These are phyloP conservation scores for Dioszegia crocea DNA, from an alignment of 768 basidiomycete species.

Conservation along the genomic window DNA sequence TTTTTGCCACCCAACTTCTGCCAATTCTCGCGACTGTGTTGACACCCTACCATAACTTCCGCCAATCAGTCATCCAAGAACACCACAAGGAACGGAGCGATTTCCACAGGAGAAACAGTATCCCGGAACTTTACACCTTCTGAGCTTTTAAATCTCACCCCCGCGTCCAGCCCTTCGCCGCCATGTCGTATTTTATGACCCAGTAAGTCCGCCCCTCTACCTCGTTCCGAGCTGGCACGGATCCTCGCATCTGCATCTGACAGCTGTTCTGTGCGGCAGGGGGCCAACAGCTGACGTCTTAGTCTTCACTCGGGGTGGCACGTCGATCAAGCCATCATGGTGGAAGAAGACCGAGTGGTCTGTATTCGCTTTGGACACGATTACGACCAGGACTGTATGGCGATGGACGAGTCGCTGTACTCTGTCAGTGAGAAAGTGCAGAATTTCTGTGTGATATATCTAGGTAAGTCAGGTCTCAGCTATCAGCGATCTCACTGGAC, in stretches of 20 bases:
- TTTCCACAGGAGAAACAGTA: no score
- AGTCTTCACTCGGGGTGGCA: constrained; percentile 68
- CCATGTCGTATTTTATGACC: constrained; percentile 51
- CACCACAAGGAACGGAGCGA: no score
- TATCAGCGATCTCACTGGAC: background rate
- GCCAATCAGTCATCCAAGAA: no score
- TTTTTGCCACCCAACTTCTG: no score
- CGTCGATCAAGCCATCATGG: constrained; percentile 94
- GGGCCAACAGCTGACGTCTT: constrained; percentile 2
- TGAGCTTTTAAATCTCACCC: no score
- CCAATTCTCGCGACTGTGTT: no score
- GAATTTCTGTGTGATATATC: constrained; percentile 96
- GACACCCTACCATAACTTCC: no score
- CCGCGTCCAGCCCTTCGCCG: background rate
- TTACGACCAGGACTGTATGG: constrained; percentile 93
- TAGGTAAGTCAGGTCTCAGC: constrained; percentile 53
- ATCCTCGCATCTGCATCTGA: no score
- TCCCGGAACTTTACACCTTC: no score
- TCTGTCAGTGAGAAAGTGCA: constrained; percentile 91
- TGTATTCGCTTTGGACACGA: constrained; percentile 93
- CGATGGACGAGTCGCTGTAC: constrained; percentile 96
- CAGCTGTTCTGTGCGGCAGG: no score
- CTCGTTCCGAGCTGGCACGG: background rate
- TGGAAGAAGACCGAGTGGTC: constrained; percentile 92
- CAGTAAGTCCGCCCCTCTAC: constrained; percentile 31